phyloP scores from a whole-genome alignment of 805 yeast species.

The Alloascoidea africana region DNA sequence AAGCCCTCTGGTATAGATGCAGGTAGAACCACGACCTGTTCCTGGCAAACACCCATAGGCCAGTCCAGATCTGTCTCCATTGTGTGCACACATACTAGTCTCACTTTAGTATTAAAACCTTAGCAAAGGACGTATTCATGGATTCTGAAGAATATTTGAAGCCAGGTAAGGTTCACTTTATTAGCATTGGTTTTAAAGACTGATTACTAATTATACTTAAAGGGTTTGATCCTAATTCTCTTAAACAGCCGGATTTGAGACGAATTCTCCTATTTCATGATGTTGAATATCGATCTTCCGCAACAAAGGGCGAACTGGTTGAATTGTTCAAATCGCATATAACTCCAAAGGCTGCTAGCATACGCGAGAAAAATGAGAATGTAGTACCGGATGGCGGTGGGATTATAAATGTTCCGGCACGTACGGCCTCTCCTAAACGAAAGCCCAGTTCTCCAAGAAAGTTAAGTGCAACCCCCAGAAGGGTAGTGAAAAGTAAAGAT shows the following conservation, averaged over 20 bases:
- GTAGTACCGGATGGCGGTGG: conserved; percentile 21
- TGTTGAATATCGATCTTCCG: conserved; percentile 38
- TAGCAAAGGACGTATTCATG: neutral
- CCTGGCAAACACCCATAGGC: too few relatives aligned
- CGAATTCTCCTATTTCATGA: conserved; percentile 46
- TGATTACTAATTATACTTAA: too few relatives aligned
- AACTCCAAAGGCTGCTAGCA: conserved; percentile 28
- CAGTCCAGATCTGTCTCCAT: too few relatives aligned
- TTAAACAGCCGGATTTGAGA: conserved; percentile 59
- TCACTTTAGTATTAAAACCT: too few relatives aligned
- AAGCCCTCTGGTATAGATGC: too few relatives aligned
- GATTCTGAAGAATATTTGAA: neutral
- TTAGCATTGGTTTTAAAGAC: too few relatives aligned
- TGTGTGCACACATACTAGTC: too few relatives aligned
- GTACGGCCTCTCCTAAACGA: too few relatives aligned
- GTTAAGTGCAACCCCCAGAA: too few relatives aligned
- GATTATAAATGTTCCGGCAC: conserved; percentile 20
- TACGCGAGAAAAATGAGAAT: conserved; percentile 19
- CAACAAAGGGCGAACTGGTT: conserved; percentile 49
- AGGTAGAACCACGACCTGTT: too few relatives aligned
- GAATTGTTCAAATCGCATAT: conserved; percentile 42
- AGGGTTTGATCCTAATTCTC: conserved; percentile 53
- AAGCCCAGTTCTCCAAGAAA: too few relatives aligned
- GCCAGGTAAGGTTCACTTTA: neutral
- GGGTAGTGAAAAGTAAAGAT: too few relatives aligned